Percentiles rank a stretch among this genome's conserved stretches.
Evolutionary conservation across 2,329 filamentous ascomycete genomes (phyloP).

Genomic region (Raffaelea albimanens): DNA sequence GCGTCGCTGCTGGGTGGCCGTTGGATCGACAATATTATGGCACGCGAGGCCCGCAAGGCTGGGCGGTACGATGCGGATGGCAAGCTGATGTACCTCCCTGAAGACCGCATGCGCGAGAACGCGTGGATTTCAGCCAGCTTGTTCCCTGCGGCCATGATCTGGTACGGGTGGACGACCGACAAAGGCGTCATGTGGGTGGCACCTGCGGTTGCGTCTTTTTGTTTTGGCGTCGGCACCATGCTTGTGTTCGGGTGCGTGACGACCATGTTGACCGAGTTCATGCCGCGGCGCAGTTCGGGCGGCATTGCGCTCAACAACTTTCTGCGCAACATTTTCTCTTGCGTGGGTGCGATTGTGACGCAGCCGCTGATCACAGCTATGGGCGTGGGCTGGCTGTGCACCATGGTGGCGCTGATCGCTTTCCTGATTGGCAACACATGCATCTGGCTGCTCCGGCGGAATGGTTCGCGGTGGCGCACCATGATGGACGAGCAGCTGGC

Average conservation of each 20-base stretch:
- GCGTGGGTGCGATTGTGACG: constrained; percentile 59
- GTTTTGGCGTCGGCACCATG: constrained; percentile 72
- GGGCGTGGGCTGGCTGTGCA: constrained; percentile 70
- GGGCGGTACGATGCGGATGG: constrained; percentile 59
- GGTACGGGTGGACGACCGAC: constrained; percentile 67
- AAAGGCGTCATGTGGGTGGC: constrained; percentile 57
- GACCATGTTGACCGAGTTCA: constrained; percentile 80
- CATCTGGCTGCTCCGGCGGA: constrained; percentile 52
- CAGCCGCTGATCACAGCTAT: constrained; percentile 62
- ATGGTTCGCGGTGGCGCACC: constrained; percentile 53
- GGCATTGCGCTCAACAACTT: constrained; percentile 79
- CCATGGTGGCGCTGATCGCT: constrained; percentile 41
- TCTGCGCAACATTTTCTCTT: constrained; percentile 67
- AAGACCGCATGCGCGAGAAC: constrained; percentile 77
- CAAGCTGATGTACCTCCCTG: constrained; percentile 58
- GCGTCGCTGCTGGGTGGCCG: constrained; percentile 60
- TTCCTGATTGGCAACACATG: constrained; percentile 46
- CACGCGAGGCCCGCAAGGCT: constrained; percentile 60
- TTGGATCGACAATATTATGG: constrained; percentile 79
- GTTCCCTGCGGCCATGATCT: constrained; percentile 61
- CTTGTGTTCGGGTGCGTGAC: constrained; percentile 64
- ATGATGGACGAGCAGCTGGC: constrained; percentile 43
- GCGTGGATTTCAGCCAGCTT: constrained; percentile 64
- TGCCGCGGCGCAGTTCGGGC: constrained; percentile 59
- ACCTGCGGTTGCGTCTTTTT: constrained; percentile 55